phyloP scores from a whole-genome alignment of 1,284 basidiomycete species.

The Ceratobasidium sp. region DNA sequence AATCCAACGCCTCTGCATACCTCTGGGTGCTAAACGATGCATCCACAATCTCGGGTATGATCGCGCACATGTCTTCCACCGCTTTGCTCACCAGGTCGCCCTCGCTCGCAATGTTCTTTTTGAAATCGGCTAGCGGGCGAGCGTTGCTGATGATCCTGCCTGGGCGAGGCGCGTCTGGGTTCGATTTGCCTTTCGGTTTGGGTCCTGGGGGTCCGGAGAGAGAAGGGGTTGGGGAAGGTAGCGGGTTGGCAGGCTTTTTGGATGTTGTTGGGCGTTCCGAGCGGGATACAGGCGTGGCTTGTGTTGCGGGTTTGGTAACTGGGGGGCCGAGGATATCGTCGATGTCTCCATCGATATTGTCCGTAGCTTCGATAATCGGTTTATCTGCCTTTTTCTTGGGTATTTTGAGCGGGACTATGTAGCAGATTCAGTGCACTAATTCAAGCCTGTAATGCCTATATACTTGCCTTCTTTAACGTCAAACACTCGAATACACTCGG shows the following conservation, averaged over 20 bases:
- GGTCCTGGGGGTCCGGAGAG: conserved; percentile 10
- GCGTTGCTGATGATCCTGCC: conserved; percentile 69
- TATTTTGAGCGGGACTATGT: conserved; percentile 68
- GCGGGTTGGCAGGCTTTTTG: conserved; percentile 11
- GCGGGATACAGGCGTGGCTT: not conserved
- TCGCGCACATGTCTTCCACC: conserved; percentile 76
- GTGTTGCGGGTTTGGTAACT: conserved; percentile 10
- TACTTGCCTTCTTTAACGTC: conserved; percentile 76
- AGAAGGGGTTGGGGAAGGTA: conserved; percentile 17
- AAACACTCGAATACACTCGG: conserved; percentile 71
- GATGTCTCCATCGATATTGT: conserved; percentile 61
- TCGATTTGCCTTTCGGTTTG: conserved; percentile 33
- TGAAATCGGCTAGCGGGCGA: conserved; percentile 80
- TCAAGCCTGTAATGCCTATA: not conserved
- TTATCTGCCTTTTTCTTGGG: conserved; percentile 65
- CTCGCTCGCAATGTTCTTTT: conserved; percentile 64
- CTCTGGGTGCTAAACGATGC: conserved; percentile 75
- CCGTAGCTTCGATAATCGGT: conserved; percentile 66
- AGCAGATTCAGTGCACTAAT: conserved; percentile 36
- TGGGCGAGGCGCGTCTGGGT: conserved; percentile 39
- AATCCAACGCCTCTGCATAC: conserved; percentile 74
- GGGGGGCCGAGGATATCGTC: conserved; percentile 63
- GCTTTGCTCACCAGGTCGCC: conserved; percentile 86
- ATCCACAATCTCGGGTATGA: conserved; percentile 75
- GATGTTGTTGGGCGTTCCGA: conserved; percentile 12